Conservation (phyloP, 2,329 filamentous ascomycete species). For the Nemania diffusa region DNA sequence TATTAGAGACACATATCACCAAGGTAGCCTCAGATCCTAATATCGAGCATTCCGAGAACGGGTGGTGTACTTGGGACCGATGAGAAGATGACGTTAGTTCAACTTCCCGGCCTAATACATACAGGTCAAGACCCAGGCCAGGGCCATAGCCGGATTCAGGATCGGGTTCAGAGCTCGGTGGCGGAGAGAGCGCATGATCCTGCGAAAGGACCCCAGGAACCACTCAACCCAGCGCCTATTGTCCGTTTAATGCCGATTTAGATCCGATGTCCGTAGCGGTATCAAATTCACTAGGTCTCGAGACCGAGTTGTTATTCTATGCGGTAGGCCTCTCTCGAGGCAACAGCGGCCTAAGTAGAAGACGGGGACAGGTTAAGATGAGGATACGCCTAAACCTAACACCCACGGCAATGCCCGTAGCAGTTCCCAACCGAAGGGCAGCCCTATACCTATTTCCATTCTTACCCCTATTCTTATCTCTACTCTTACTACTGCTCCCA, state of each 20-base stretch:
- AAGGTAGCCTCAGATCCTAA: background rate
- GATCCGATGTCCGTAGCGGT: background rate
- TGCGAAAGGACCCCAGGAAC: background rate
- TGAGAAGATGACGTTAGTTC: background rate
- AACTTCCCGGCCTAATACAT: background rate
- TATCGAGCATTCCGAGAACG: background rate
- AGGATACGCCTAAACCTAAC: background rate
- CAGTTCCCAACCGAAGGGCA: background rate
- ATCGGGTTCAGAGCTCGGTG: background rate
- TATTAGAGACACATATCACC: background rate
- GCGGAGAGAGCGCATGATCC: background rate
- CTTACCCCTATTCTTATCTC: too few relatives aligned
- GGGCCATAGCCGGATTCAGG: background rate
- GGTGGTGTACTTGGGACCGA: background rate
- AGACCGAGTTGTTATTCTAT: background rate
- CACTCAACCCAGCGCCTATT: background rate
- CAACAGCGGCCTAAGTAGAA: background rate
- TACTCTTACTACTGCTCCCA: background rate
- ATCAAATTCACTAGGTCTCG: background rate
- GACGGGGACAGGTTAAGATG: background rate
- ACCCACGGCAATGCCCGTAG: background rate
- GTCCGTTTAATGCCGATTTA: constrained; percentile 17
- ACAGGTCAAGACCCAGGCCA: background rate
- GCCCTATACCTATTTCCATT: background rate
- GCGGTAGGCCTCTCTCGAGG: background rate